Percentiles rank a stretch among this genome's conserved stretches.
phyloP scores from a whole-genome alignment of 2,329 filamentous ascomycete genomes.

The Cordyceps sp. region DNA sequence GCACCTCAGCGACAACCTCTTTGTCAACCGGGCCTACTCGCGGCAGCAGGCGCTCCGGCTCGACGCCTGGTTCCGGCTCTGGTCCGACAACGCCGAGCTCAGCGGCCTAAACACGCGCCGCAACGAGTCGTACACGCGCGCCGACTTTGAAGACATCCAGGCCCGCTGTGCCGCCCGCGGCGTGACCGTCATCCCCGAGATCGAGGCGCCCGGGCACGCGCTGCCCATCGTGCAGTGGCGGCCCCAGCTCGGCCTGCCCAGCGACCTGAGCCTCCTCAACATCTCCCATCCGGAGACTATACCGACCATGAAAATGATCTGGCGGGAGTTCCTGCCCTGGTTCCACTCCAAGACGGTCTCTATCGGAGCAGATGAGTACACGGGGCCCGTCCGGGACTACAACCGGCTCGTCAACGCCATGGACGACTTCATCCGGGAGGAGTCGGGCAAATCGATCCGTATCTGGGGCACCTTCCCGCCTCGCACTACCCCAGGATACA shows the following conservation, averaged over 20 bases:
- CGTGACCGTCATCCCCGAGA: constrained; percentile 41
- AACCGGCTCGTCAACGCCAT: constrained; percentile 27
- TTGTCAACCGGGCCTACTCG: constrained; percentile 29
- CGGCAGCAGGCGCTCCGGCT: constrained; percentile 24
- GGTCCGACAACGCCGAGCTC: constrained; percentile 28
- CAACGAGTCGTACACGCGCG: constrained; percentile 37
- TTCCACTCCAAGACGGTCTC: constrained; percentile 36
- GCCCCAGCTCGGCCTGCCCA: constrained; percentile 30
- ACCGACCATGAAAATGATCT: constrained; percentile 31
- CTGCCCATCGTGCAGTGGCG: constrained; percentile 42
- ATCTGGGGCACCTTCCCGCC: constrained; percentile 31
- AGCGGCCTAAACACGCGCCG: constrained; percentile 28
- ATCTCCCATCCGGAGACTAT: constrained; percentile 30
- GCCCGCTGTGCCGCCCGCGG: constrained; percentile 32
- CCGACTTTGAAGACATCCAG: constrained; percentile 35
- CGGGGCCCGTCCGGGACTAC: constrained; percentile 28
- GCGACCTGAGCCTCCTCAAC: constrained; percentile 28
- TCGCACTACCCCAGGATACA: constrained; percentile 6
- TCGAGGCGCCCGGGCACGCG: constrained; percentile 41
- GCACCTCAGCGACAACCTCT: constrained; percentile 40
- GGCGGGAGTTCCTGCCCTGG: constrained; percentile 36
- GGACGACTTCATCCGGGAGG: constrained; percentile 26
- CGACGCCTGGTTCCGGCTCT: constrained; percentile 37
- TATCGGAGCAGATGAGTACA: constrained; percentile 39
- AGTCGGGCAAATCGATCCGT: constrained; percentile 23